Evolutionary conservation across 2,329 filamentous ascomycete genomes (phyloP), one percentile per base, ranked within the genome.

Genomic region (Pestalotiopsis sp.): DNA sequence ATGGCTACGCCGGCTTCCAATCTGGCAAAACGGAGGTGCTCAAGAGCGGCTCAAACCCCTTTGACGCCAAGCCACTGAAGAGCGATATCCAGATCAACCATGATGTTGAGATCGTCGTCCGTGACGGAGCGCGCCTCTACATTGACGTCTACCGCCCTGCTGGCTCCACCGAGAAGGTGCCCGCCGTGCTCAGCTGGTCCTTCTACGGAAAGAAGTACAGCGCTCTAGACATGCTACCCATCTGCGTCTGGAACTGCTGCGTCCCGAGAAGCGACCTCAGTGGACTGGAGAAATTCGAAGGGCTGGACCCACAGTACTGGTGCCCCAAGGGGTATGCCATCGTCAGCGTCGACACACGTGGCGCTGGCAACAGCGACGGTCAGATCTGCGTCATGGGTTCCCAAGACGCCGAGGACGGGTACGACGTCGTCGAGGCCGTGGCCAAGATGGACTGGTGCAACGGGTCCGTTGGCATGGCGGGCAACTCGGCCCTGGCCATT

Each of bases 181-280:
- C 84, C 2, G 82, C 81, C 3, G 75, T 85, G 39, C 72, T 86
- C 2, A 77, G 77, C 65, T 86, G 82, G 82, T 80, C 78, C 4
- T 79, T 78, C n/a, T 86, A 82, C 69, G 84, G 84, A 36, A 86
- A 86, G 72, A 82, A 84, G 71, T 82, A 80, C 70, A 80, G 77
- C 23, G 80, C 79, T 2, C 71, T 83, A 4, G 74, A 78, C 17
- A 82, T 82, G 76, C 75, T 82, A n/a, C 73, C 73, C 59, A 72
- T 73, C 59, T 67, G 65, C 38, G 49, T 67, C 25, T 74, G 72
- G 73, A 59, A 70, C 41, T 71, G 73, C 62, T 75, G 74, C 20
- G 69, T 76, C 5, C 67, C 69, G 39, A 60, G 64, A 13, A 59
- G 67, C 45, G 67, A 72, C 58, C 68, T 73, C n/a, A 74, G 72